Conservation (phyloP, 805 yeast species). For the Soucietia sequanensis region DNA sequence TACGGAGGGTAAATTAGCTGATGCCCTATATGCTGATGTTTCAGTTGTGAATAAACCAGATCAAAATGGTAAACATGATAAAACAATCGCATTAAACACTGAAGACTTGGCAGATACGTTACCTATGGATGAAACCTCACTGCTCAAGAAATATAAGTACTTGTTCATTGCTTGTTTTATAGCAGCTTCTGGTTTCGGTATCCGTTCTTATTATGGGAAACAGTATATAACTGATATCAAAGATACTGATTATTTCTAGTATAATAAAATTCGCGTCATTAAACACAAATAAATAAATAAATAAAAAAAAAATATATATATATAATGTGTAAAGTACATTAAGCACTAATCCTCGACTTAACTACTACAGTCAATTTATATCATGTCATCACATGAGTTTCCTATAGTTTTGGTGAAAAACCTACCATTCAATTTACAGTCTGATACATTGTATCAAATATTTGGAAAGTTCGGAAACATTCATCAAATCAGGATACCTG, state of each 20-base stretch:
- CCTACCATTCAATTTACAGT: conserved; percentile 50
- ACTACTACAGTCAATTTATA: too few species aligned
- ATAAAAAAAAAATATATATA: too few species aligned
- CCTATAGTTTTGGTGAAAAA: conserved; percentile 57
- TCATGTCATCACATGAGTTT: too few species aligned
- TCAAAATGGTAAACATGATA: too few species aligned
- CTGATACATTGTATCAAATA: conserved; percentile 48
- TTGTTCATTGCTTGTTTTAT: conserved; percentile 11
- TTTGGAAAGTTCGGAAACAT: conserved; percentile 57
- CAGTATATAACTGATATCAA: conserved; percentile 25
- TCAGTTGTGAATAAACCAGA: not conserved
- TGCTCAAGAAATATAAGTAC: conserved; percentile 6
- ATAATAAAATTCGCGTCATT: too few species aligned
- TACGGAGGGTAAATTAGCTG: not conserved
- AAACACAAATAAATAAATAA: too few species aligned
- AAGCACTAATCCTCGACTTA: too few species aligned
- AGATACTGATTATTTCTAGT: conserved; percentile 18
- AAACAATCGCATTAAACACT: not conserved
- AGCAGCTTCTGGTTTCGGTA: conserved; percentile 8
- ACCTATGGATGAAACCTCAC: conserved; percentile 4
- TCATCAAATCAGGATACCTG: conserved; percentile 48
- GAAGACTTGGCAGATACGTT: conserved; percentile 11
- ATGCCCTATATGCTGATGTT: conserved; percentile 1
- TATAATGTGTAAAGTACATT: too few species aligned
- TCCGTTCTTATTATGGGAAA: conserved; percentile 17